These are phyloP conservation scores for Psidium guajava DNA, from an alignment of 345 rosid genomes.

Conservation along the genomic window DNA sequence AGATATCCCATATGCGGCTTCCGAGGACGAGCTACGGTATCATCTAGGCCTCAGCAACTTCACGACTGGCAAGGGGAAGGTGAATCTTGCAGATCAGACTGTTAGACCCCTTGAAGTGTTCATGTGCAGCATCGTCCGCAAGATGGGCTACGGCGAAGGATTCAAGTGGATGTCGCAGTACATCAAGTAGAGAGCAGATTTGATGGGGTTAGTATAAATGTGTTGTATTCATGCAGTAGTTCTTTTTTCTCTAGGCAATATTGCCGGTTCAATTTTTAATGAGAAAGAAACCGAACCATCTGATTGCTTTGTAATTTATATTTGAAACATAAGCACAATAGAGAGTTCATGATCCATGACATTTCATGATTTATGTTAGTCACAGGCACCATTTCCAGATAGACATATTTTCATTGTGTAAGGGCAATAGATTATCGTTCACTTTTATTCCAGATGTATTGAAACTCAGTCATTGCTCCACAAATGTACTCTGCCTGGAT, in stretches of 20 bases:
- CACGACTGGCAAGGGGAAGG: conserved; percentile 52
- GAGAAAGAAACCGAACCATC: neutral
- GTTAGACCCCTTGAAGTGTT: conserved; percentile 46
- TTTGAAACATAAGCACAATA: neutral
- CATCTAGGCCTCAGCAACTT: conserved; percentile 40
- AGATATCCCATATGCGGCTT: conserved; percentile 46
- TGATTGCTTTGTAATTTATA: neutral
- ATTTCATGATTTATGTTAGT: neutral
- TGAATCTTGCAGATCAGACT: conserved; percentile 21
- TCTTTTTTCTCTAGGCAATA: neutral
- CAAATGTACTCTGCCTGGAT: neutral
- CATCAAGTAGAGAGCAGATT: conserved; percentile 29
- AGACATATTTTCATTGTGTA: neutral
- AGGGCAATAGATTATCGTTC: neutral
- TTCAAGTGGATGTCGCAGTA: conserved; percentile 62
- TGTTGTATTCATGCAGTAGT: neutral
- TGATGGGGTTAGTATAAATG: neutral
- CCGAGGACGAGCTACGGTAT: conserved; percentile 41
- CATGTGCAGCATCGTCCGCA: conserved; percentile 57
- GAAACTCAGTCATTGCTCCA: neutral
- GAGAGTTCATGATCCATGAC: neutral
- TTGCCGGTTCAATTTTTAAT: neutral
- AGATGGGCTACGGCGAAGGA: conserved; percentile 61
- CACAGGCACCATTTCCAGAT: neutral
- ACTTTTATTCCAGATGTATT: neutral